Percentiles rank a stretch among this genome's conserved stretches.
Evolutionary conservation across 305 asterid genomes (phyloP).

Genomic region (Ajuga reptans): DNA sequence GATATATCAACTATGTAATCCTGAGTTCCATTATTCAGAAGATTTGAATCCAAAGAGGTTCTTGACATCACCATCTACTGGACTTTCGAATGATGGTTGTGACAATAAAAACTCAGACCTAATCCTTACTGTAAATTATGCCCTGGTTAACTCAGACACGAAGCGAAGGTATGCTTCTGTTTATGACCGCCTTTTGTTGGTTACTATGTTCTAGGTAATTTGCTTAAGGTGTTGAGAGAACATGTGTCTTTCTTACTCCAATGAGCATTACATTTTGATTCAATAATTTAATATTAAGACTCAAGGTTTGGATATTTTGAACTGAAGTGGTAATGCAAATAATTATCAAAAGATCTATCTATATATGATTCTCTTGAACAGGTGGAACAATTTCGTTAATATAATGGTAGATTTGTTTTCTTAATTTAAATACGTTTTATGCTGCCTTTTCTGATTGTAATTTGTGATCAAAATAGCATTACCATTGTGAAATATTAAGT

Average conservation of each 20-base stretch:
- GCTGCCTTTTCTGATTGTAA: slow-evolving; percentile 1
- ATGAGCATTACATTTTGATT: slow-evolving; percentile 13
- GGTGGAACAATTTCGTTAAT: neutral
- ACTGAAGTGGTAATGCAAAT: slow-evolving; percentile 11
- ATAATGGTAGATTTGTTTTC: neutral
- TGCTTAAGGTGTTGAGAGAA: slow-evolving; percentile 24
- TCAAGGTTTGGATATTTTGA: slow-evolving; percentile 6
- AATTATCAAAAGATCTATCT: slow-evolving; percentile 9
- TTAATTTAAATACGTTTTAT: neutral
- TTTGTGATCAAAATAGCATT: neutral
- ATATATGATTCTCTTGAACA: slow-evolving; percentile 1
- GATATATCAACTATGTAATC: slow-evolving; percentile 78
- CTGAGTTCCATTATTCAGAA: slow-evolving; percentile 67
- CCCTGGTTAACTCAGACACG: slow-evolving; percentile 58
- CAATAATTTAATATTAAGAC: neutral
- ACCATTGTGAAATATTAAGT: neutral
- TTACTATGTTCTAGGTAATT: neutral
- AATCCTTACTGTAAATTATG: slow-evolving; percentile 65
- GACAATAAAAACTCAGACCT: slow-evolving; percentile 94
- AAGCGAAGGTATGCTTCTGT: slow-evolving; percentile 59
- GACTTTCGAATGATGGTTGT: slow-evolving; percentile 77
- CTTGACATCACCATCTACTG: slow-evolving; percentile 83
- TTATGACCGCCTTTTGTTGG: slow-evolving; percentile 19
- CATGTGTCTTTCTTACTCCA: slow-evolving; percentile 1
- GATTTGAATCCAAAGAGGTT: slow-evolving; percentile 82